phyloP scores from a whole-genome alignment of 208 protist genomes.

The Leishmania major region DNA sequence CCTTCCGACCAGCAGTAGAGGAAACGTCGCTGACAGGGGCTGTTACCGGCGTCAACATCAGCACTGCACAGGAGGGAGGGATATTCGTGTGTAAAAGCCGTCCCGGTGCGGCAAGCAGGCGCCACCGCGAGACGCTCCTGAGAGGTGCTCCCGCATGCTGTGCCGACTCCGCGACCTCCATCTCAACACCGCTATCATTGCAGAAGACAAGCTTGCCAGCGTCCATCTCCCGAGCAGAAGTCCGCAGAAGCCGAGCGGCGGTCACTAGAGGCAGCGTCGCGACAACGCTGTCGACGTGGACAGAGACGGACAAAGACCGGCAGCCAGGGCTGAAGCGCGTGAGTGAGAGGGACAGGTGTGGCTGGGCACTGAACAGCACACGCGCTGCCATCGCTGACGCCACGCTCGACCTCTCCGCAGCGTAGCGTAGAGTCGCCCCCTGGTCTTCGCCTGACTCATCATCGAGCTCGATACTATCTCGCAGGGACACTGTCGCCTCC shows the following conservation, averaged over 20 bases:
- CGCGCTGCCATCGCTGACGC: not conserved
- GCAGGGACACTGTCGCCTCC: slow-evolving; percentile 10
- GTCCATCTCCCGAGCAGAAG: not conserved
- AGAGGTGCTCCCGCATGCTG: too few relatives aligned
- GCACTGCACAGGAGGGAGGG: not conserved
- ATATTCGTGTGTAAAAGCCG: not conserved
- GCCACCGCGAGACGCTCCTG: not conserved
- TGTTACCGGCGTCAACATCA: not conserved
- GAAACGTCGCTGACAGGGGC: too few relatives aligned
- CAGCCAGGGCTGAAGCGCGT: slow-evolving; percentile 21
- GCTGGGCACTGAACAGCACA: slow-evolving; percentile 21
- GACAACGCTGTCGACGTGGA: slow-evolving; percentile 14
- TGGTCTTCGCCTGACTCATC: not conserved
- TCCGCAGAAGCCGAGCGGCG: slow-evolving; percentile 6
- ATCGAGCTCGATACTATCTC: slow-evolving; percentile 6
- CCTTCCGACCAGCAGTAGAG: not conserved
- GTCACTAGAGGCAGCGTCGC: slow-evolving; percentile 20
- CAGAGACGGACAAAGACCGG: slow-evolving; percentile 21
- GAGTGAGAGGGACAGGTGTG: slow-evolving; percentile 8
- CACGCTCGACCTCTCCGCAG: not conserved
- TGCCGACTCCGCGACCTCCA: slow-evolving; percentile 1
- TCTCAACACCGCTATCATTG: slow-evolving; percentile 24
- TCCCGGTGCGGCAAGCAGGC: not conserved
- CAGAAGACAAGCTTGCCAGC: slow-evolving; percentile 4
- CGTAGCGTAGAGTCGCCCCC: not conserved